Conservation (phyloP, 441 rosid species). For the Raphanus hybrid region DNA sequence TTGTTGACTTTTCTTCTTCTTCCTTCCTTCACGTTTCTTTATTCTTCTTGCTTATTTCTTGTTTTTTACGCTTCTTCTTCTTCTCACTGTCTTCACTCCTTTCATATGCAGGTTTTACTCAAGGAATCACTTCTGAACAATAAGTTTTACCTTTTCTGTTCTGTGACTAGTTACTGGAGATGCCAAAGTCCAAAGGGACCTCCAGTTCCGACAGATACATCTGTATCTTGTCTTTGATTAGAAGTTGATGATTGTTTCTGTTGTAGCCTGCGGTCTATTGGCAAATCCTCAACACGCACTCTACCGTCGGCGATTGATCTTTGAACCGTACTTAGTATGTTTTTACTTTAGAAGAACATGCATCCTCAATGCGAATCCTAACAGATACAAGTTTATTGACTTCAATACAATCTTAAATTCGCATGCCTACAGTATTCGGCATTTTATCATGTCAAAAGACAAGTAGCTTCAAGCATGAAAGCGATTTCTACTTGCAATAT, state of each 20-base stretch:
- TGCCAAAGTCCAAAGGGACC: constrained; percentile 98
- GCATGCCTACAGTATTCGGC: constrained; percentile 43
- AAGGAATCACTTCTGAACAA: no score
- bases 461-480: constrained; percentile 12
- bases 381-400: constrained; percentile 8
- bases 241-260: constrained; percentile 35
- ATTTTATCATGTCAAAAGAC: background rate
- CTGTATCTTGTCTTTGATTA: constrained; percentile 62
- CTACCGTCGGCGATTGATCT: constrained; percentile 93
- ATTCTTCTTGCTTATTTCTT: no score
- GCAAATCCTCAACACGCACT: constrained; percentile 89
- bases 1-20: no score
- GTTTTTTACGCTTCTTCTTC: no score
- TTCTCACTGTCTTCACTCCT: no score
- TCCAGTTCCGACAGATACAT: constrained; percentile 72
- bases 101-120: no score
- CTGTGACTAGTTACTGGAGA: constrained; percentile 74
- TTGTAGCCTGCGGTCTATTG: constrained; percentile 49
- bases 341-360: constrained; percentile 73
- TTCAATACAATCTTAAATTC: background rate
- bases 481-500: constrained; percentile 53
- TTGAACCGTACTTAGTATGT: constrained; percentile 85
- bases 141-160: constrained; percentile 69
- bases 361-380: constrained; percentile 79
- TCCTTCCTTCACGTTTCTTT: no score